These are phyloP conservation scores for sweet orange (Citrus sinensis) DNA, from an alignment of 345 rosid species.

Conservation along the genomic window DVS_A1.0 CM039166.1:4919501-4920000, in stretches of 20 bases:
- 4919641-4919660: not conserved
- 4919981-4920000: not conserved
- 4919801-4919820: conserved; percentile 74
- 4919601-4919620: not conserved
- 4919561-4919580: not conserved
- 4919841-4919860: conserved; percentile 54
- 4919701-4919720: conserved; percentile 9
- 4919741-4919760: conserved; percentile 93
- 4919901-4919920: not conserved
- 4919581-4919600: not conserved
- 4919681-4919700: not conserved
- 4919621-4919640: not conserved
- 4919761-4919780: conserved; percentile 74
- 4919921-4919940: not conserved
- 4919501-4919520: not conserved
- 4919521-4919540: not conserved
- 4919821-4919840: conserved; percentile 67
- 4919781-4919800: conserved; percentile 69
- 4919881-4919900: not conserved
- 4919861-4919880: not conserved
- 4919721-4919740: conserved; percentile 90
- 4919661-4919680: not conserved
- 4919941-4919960: not conserved
- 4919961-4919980: not conserved
- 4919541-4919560: not conserved